Percentiles rank a stretch among this genome's conserved stretches.
Conservation (phyloP, 768 basidiomycete genomes). For the Sarcomyxa edulis region DNA sequence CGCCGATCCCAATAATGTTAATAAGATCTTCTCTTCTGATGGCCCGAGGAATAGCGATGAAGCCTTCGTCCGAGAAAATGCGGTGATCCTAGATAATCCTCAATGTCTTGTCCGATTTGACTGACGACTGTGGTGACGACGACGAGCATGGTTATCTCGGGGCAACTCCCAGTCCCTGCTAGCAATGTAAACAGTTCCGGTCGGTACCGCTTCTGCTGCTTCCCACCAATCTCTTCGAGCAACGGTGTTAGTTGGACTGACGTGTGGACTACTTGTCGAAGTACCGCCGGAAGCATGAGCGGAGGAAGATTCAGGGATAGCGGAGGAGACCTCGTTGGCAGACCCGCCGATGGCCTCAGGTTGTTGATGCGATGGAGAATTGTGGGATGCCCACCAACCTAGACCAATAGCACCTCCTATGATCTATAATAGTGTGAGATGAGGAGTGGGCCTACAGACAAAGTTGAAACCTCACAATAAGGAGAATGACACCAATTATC, state of each 20-base stretch:
- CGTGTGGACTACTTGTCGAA: constrained; percentile 29
- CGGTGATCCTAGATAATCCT: too few relatives aligned
- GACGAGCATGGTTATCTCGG: too few relatives aligned
- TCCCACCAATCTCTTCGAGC: too few relatives aligned
- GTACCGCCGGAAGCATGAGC: constrained; percentile 16
- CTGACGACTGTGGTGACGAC: too few relatives aligned
- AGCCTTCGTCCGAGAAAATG: too few relatives aligned
- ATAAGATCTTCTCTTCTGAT: too few relatives aligned
- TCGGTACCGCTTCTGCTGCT: too few relatives aligned
- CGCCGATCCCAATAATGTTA: too few relatives aligned
- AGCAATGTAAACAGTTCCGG: too few relatives aligned
- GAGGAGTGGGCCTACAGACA: neutral
- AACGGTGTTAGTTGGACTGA: constrained; percentile 61
- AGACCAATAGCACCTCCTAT: constrained; percentile 54
- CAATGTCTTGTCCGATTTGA: too few relatives aligned
- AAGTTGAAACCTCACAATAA: constrained; percentile 36
- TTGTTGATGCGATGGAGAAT: constrained; percentile 37
- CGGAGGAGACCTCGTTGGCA: constrained; percentile 33
- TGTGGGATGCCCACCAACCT: constrained; percentile 55
- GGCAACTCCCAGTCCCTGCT: too few relatives aligned
- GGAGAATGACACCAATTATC: constrained; percentile 54
- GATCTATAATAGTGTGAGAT: constrained; percentile 22
- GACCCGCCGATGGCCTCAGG: constrained; percentile 66
- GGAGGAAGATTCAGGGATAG: constrained; percentile 13
- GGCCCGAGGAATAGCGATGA: too few relatives aligned